Conservation (phyloP, 2,329 filamentous ascomycete genomes). For the Beauveria rudraprayagi region DNA sequence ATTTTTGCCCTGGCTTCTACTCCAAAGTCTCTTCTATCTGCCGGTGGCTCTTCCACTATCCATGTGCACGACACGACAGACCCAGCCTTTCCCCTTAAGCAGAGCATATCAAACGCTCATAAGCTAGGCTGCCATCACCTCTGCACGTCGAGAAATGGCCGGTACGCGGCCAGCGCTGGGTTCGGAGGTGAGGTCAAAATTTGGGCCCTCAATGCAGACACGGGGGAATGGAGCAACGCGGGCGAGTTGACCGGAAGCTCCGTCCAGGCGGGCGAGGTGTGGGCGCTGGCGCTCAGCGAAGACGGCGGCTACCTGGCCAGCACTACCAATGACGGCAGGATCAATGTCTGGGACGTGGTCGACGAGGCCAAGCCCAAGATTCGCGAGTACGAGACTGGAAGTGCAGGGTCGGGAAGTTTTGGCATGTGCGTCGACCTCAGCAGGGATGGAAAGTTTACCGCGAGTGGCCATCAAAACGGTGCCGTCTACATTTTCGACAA, state of each 20-base stretch:
- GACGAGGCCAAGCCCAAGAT: slow-evolving; percentile 54
- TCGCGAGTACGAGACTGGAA: slow-evolving; percentile 72
- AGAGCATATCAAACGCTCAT: slow-evolving; percentile 74
- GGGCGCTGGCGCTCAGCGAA: slow-evolving; percentile 79
- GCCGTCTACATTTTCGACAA: slow-evolving; percentile 94
- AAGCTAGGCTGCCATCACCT: slow-evolving; percentile 88
- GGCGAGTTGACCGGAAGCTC: slow-evolving; percentile 34
- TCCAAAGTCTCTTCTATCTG: slow-evolving; percentile 65
- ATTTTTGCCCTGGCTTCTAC: slow-evolving; percentile 80
- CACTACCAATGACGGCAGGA: slow-evolving; percentile 77
- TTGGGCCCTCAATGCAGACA: slow-evolving; percentile 58
- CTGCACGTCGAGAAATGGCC: slow-evolving; percentile 59
- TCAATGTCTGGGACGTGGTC: slow-evolving; percentile 77
- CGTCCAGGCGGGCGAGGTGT: slow-evolving; percentile 63
- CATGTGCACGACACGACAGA: slow-evolving; percentile 69
- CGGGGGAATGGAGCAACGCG: slow-evolving; percentile 41
- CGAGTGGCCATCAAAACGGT: slow-evolving; percentile 88
- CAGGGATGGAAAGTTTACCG: slow-evolving; percentile 73
- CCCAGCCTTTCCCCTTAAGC: slow-evolving; percentile 65
- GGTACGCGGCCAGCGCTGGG: slow-evolving; percentile 70
- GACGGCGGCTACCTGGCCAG: slow-evolving; percentile 80
- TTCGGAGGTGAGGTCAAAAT: slow-evolving; percentile 85
- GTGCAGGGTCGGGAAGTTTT: slow-evolving; percentile 70
- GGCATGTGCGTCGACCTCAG: slow-evolving; percentile 80
- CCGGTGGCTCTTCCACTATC: slow-evolving; percentile 74